Evolutionary conservation across 345 rosid genomes (phyloP).

Genomic region (Carallia pectinifolia): DNA sequence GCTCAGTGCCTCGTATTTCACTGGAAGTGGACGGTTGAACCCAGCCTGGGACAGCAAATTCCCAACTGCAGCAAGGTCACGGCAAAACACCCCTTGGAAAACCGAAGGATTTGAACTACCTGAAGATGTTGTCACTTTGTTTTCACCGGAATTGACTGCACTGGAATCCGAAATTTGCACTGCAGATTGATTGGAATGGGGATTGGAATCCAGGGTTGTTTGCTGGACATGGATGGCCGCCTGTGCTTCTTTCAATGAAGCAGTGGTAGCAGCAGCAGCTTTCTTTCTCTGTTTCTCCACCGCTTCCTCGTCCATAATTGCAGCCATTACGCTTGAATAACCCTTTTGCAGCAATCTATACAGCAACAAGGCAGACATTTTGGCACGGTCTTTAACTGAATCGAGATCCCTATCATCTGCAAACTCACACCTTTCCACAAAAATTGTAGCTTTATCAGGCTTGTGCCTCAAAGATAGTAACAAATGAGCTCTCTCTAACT

Average conservation of each 20-base stretch:
- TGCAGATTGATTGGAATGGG: conserved; percentile 19
- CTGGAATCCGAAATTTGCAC: conserved; percentile 21
- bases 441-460: conserved; percentile 70
- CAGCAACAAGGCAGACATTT: conserved; percentile 76
- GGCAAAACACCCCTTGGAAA: conserved; percentile 88
- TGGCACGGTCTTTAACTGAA: conserved; percentile 68
- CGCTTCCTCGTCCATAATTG: conserved; percentile 64
- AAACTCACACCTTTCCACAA: conserved; percentile 78
- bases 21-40: conserved; percentile 69
- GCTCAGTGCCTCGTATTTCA: conserved; percentile 84
- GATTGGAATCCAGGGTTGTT: conserved; percentile 26
- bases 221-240: conserved; percentile 47
- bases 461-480: conserved; percentile 70
- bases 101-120: conserved; percentile 37
- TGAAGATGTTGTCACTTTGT: conserved; percentile 18
- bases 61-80: conserved; percentile 81
- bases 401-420: conserved; percentile 64
- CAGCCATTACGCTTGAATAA: conserved; percentile 52
- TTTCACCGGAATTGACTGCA: conserved; percentile 21
- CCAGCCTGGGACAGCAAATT: conserved; percentile 70
- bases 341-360: conserved; percentile 86
- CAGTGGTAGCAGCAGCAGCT: conserved; percentile 29
- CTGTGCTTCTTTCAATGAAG: conserved; percentile 38
- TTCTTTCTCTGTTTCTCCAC: conserved; percentile 60
- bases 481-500: conserved; percentile 82